phyloP scores from a whole-genome alignment of 2,329 filamentous ascomycete genomes.

The Cladophialophora exuberans region DNA sequence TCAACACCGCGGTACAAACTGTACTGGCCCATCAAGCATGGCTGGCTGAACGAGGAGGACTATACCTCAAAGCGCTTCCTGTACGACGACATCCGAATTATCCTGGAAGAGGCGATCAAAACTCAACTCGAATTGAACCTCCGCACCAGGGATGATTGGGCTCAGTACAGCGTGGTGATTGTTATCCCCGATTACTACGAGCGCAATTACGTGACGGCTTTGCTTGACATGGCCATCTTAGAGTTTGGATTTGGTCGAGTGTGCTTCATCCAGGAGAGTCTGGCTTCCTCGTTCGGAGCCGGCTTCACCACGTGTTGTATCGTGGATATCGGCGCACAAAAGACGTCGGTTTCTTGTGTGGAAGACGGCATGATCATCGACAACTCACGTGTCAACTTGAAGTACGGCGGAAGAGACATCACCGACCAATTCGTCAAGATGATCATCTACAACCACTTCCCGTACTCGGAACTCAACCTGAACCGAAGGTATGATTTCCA shows the following conservation, averaged over 20 bases:
- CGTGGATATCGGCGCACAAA: conserved; percentile 94
- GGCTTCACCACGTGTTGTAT: conserved; percentile 94
- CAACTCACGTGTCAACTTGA: conserved; percentile 91
- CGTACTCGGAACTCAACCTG: conserved; percentile 92
- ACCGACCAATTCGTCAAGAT: conserved; percentile 96
- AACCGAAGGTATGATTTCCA: conserved; percentile 88
- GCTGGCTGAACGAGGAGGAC: conserved; percentile 87
- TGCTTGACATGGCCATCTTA: conserved; percentile 81
- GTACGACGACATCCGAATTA: conserved; percentile 82
- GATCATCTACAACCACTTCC: conserved; percentile 96
- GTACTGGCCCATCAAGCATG: conserved; percentile 86
- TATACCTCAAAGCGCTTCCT: conserved; percentile 80
- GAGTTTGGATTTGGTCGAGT: conserved; percentile 89
- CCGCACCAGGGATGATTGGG: conserved; percentile 66
- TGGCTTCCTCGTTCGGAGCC: conserved; percentile 92
- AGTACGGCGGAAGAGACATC: conserved; percentile 89
- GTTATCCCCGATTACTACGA: conserved; percentile 97
- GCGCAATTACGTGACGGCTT: conserved; percentile 83
- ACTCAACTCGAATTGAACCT: conserved; percentile 74
- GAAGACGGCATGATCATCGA: conserved; percentile 95
- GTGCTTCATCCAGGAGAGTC: conserved; percentile 93
- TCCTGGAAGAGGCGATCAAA: conserved; percentile 83
- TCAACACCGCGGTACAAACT: conserved; percentile 89
- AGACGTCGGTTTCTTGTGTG: conserved; percentile 95
- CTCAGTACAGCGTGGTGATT: conserved; percentile 93